phyloP scores from a whole-genome alignment of 2,329 filamentous ascomycete species.

The Teratosphaeria destructans region DNA sequence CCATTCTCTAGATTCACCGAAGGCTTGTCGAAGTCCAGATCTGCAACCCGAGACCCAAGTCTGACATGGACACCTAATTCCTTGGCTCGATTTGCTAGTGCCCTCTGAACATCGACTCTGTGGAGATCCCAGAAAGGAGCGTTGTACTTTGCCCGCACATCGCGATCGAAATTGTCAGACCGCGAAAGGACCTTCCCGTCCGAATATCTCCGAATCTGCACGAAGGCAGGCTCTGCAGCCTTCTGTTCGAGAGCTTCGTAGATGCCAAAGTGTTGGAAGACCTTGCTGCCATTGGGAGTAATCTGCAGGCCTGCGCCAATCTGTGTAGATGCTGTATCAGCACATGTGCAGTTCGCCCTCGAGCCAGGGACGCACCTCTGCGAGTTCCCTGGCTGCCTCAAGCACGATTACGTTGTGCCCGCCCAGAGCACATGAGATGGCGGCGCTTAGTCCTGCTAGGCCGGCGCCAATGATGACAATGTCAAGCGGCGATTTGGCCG shows the following conservation, averaged over 20 bases:
- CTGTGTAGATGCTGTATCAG: constrained; percentile 15
- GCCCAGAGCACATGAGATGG: constrained; percentile 22
- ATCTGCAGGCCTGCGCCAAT: constrained; percentile 46
- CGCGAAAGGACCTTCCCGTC: constrained; percentile 37
- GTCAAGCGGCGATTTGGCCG: constrained; percentile 12
- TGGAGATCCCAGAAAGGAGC: constrained; percentile 52
- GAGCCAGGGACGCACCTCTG: constrained; percentile 25
- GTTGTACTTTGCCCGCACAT: constrained; percentile 45
- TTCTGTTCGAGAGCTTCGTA: constrained; percentile 30
- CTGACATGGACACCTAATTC: constrained; percentile 44
- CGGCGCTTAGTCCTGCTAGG: constrained; percentile 23
- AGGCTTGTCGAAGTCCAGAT: constrained; percentile 39
- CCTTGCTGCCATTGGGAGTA: constrained; percentile 31
- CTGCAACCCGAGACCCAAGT: constrained; percentile 38
- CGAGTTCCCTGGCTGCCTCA: constrained; percentile 28
- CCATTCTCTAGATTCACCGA: constrained; percentile 33
- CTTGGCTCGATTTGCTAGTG: constrained; percentile 41
- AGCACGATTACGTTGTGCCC: constrained; percentile 24
- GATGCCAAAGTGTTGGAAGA: constrained; percentile 41
- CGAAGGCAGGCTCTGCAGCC: constrained; percentile 35
- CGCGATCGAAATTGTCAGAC: constrained; percentile 42
- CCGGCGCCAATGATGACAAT: constrained; percentile 27
- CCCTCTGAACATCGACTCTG: constrained; percentile 50
- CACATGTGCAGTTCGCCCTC: background rate
- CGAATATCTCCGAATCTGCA: constrained; percentile 46